These are phyloP conservation scores for Dothidotthia symphoricarpi DNA, from an alignment of 2,329 filamentous ascomycete genomes.

Conservation along the genomic window DNA sequence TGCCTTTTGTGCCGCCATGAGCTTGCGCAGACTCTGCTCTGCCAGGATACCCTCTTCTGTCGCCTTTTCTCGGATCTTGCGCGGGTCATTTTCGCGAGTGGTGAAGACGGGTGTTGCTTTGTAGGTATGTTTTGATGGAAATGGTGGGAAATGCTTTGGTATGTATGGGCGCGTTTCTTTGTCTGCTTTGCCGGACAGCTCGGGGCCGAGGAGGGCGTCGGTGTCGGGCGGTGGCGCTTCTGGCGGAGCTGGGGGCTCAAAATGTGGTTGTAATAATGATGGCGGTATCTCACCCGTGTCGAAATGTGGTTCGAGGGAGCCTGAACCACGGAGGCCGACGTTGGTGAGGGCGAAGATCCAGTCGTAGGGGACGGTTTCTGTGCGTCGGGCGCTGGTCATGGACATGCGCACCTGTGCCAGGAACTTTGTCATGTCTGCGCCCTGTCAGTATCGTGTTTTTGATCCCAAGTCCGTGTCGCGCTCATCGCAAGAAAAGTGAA, in stretches of 20 bases:
- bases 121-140: slow-evolving; percentile 65
- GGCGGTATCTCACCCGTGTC: slow-evolving; percentile 41
- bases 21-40: slow-evolving; percentile 62
- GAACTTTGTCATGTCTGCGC: slow-evolving; percentile 55
- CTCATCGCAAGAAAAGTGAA: slow-evolving; percentile 17
- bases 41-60: slow-evolving; percentile 65
- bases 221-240: slow-evolving; percentile 45
- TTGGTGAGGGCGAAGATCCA: slow-evolving; percentile 55
- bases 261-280: slow-evolving; percentile 40
- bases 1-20: slow-evolving; percentile 52
- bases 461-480: not conserved
- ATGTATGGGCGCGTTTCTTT: slow-evolving; percentile 54
- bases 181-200: slow-evolving; percentile 50
- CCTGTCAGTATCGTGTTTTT: slow-evolving; percentile 14
- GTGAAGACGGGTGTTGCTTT: slow-evolving; percentile 59
- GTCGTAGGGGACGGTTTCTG: slow-evolving; percentile 57
- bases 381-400: slow-evolving; percentile 58
- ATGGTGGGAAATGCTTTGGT: slow-evolving; percentile 59
- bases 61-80: slow-evolving; percentile 60
- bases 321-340: slow-evolving; percentile 40
- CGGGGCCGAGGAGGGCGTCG: slow-evolving; percentile 52
- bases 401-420: slow-evolving; percentile 55
- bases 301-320: slow-evolving; percentile 43
- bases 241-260: slow-evolving; percentile 43
- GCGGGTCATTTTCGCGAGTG: slow-evolving; percentile 58